Conservation (phyloP, 306 rosid species). For the Leucaena leucocephala region DNA sequence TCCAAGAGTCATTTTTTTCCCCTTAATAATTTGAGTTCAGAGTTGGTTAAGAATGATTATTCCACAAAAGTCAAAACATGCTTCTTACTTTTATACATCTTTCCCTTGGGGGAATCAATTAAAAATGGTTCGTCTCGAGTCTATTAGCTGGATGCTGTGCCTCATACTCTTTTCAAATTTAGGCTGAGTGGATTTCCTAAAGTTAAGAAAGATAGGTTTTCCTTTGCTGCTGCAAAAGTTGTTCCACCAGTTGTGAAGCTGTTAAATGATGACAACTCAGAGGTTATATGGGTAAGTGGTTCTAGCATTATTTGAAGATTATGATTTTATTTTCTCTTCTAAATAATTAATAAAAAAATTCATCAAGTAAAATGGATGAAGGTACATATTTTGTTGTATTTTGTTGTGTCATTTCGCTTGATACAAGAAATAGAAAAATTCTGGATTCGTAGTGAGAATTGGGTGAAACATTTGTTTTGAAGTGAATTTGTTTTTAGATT, state of each 20-base stretch:
- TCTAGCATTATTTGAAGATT: constrained; percentile 15
- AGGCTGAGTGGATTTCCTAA: constrained; percentile 62
- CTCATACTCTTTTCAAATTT: neutral
- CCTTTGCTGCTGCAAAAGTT: constrained; percentile 66
- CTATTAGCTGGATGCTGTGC: constrained; percentile 17
- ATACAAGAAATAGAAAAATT: neutral
- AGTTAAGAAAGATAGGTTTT: constrained; percentile 69
- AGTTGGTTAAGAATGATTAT: neutral
- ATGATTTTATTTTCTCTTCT: constrained; percentile 15
- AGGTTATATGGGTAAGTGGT: constrained; percentile 68
- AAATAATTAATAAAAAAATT: neutral
- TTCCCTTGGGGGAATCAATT: neutral
- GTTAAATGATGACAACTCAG: constrained; percentile 67
- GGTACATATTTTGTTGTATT: neutral
- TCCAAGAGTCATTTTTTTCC: neutral
- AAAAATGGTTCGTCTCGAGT: neutral
- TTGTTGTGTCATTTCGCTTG: neutral
- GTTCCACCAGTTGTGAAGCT: constrained; percentile 76
- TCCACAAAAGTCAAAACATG: no score
- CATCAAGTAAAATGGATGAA: constrained; percentile 1
- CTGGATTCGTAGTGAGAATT: neutral
- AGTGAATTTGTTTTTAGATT: constrained; percentile 20
- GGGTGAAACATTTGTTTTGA: constrained; percentile 33
- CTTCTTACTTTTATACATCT: neutral
- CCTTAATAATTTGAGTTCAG: neutral